These are phyloP conservation scores for Zasmidium angulare DNA, from an alignment of 2,329 filamentous ascomycete genomes.

Conservation along the genomic window DNA sequence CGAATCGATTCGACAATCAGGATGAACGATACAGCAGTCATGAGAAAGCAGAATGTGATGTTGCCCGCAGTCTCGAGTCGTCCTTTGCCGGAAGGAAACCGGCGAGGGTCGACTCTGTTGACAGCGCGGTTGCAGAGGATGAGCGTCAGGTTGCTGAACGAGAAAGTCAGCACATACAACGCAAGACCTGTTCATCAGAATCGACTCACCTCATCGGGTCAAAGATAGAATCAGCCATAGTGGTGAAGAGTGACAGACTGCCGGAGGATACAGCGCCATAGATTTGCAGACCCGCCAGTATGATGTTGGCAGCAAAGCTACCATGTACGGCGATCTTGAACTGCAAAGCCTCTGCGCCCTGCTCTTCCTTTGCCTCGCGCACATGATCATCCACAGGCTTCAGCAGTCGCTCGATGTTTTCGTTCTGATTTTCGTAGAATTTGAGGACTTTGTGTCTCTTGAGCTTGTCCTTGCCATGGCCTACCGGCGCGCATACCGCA, in stretches of 20 bases:
- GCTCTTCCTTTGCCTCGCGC: conserved; percentile 75
- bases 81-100: conserved; percentile 89
- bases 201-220: conserved; percentile 55
- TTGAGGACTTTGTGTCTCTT: conserved; percentile 62
- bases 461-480: conserved; percentile 42
- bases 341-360: conserved; percentile 76
- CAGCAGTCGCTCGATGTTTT: conserved; percentile 85
- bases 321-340: conserved; percentile 68
- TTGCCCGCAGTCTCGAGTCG: conserved; percentile 95
- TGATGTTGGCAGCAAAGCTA: conserved; percentile 74
- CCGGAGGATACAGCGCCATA: conserved; percentile 84
- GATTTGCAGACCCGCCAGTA: conserved; percentile 77
- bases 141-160: conserved; percentile 77
- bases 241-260: conserved; percentile 95
- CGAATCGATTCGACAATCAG: conserved; percentile 84
- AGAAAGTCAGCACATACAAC: conserved; percentile 35
- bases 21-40: conserved; percentile 88
- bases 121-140: conserved; percentile 87
- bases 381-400: conserved; percentile 92
- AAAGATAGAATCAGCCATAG: conserved; percentile 93
- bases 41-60: conserved; percentile 93
- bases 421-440: conserved; percentile 91
- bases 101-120: conserved; percentile 77
- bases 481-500: conserved; percentile 41
- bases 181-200: background rate